Base-by-base conservation (phyloP, 1,284 basidiomycete species). In the Cutaneotrichosporon mucoides region DNA sequence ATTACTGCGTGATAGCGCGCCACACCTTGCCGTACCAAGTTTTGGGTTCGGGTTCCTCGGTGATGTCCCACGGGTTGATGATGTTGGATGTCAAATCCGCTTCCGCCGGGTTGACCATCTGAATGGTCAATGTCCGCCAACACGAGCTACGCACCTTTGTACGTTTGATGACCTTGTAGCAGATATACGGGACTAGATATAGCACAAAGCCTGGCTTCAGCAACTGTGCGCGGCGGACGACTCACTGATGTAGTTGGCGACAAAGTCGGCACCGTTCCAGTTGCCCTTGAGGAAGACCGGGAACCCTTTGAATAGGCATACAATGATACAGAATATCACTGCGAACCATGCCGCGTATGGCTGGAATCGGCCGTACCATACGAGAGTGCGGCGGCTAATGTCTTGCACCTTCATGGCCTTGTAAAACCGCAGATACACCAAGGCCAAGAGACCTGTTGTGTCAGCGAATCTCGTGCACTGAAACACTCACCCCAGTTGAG, bases 161-260 rank as follows among this genome's bases (percentile, higher is more conserved):
- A 49, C 66, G 67, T 51, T 61, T 76, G 58, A 66, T 57, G 47
- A 73, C 34, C 64, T 75, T 74, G 68, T 66, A 70, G 9, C 59
- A 82, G 47, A 83, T 10, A 75, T 89, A 93, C 45, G 92, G 73
- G 55, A 90, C 62, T 15, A 88, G 86, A 84, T 91, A 92, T 46
- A 88, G 66, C 24, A 57, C 46, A 24, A 61, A 57, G 44, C 53
- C 57, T 59, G 36, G 4, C 6, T 15, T 59, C 9, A 59, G 52
- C 45, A 15, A 16, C 15, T 40, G n/a, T 5, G 3, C 2, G 24
- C 0, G 13, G 6, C 38, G 11, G 6, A 41, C 11, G 9, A 52
- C 67, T 62, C 66, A 53, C 71, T 72, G 57, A 73, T 61, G 57
- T 73, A 73, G 10, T 52, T 59, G 0, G 60, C 60, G 16, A 55